These are phyloP conservation scores for Penicillium olsonii DNA, from an alignment of 2,329 filamentous ascomycete species.

Conservation along the genomic window DNA sequence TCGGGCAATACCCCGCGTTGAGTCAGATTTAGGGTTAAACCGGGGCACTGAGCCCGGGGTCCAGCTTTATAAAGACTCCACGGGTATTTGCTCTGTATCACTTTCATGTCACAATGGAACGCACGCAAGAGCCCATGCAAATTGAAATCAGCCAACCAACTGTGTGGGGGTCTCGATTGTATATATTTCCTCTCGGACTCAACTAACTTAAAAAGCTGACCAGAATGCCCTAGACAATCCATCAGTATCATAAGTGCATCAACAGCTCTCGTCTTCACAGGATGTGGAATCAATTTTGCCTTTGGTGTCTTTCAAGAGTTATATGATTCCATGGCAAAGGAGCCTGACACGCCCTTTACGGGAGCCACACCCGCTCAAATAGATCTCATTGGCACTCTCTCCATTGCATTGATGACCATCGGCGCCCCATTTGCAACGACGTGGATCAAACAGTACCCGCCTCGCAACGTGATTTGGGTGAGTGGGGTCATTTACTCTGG, in stretches of 20 bases:
- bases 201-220: not conserved
- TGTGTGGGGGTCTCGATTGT: not conserved
- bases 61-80: not conserved
- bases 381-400: conserved; percentile 41
- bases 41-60: no score
- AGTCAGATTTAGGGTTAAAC: no score
- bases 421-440: conserved; percentile 36
- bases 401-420: conserved; percentile 39
- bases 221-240: conserved; percentile 8
- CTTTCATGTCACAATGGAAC: not conserved
- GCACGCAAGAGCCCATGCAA: conserved; percentile 2
- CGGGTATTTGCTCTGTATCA: not conserved
- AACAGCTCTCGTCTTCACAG: conserved; percentile 33
- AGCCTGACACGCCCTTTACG: conserved; percentile 35
- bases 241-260: conserved; percentile 14
- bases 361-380: conserved; percentile 39
- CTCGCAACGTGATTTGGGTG: conserved; percentile 28
- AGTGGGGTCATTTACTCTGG: conserved; percentile 33
- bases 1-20: no score
- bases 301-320: conserved; percentile 46
- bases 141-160: not conserved
- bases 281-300: conserved; percentile 41
- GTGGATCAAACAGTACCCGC: conserved; percentile 38
- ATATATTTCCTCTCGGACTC: not conserved
- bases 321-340: conserved; percentile 35